phyloP scores from a whole-genome alignment of 2,329 filamentous ascomycete species.

The Colletotrichum zoysiae region DNA sequence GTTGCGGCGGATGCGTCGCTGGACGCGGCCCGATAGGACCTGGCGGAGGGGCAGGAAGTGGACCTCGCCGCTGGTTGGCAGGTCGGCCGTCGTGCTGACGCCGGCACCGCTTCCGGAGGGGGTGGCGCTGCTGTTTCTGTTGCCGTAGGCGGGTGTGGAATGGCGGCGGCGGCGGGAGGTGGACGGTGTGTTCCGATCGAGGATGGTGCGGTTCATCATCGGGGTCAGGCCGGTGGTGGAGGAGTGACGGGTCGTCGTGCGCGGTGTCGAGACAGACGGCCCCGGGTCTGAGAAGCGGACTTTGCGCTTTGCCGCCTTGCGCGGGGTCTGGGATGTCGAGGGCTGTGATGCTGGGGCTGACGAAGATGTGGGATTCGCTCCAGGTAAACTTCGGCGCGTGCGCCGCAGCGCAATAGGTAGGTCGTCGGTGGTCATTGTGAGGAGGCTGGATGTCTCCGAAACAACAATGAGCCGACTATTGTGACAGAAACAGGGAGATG shows the following conservation, averaged over 20 bases:
- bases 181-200: slow-evolving; percentile 49
- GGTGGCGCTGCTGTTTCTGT: slow-evolving; percentile 43
- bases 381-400: slow-evolving; percentile 57
- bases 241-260: slow-evolving; percentile 29
- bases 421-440: slow-evolving; percentile 56
- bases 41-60: slow-evolving; percentile 65
- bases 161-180: slow-evolving; percentile 60
- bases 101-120: slow-evolving; percentile 10
- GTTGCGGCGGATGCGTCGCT: slow-evolving; percentile 68
- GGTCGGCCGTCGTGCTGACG: slow-evolving; percentile 37
- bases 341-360: background rate
- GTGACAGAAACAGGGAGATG: background rate
- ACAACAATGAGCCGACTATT: background rate
- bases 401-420: slow-evolving; percentile 69
- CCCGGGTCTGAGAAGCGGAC: slow-evolving; percentile 73
- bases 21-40: slow-evolving; percentile 68
- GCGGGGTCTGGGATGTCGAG: slow-evolving; percentile 44
- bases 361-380: background rate
- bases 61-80: slow-evolving; percentile 53
- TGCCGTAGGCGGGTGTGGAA: slow-evolving; percentile 49
- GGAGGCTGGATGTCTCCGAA: background rate
- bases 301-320: slow-evolving; percentile 54
- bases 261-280: slow-evolving; percentile 48
- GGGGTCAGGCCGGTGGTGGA: slow-evolving; percentile 70
- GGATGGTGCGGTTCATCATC: slow-evolving; percentile 65